phyloP scores from a whole-genome alignment of 2,329 filamentous ascomycete genomes.

The Exophiala sideris region DNA sequence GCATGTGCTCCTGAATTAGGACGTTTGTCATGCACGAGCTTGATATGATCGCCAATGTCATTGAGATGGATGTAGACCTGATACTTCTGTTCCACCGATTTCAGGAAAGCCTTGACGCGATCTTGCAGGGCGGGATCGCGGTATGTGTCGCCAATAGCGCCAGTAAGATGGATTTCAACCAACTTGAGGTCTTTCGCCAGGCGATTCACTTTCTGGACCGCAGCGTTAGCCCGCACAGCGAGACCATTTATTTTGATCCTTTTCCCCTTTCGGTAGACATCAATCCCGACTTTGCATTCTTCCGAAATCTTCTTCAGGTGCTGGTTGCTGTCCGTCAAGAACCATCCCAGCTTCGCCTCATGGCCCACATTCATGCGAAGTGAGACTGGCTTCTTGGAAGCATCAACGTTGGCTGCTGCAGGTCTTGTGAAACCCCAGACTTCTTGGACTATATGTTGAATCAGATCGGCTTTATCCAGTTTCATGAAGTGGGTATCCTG shows the following conservation, averaged over 20 bases:
- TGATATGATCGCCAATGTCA: conserved; percentile 1
- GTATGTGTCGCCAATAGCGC: not conserved
- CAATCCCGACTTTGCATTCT: conserved; percentile 12
- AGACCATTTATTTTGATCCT: conserved; percentile 8
- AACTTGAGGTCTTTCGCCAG: conserved; percentile 1
- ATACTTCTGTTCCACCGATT: conserved; percentile 15
- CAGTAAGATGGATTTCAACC: conserved; percentile 4
- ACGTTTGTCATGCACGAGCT: conserved; percentile 7
- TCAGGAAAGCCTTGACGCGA: conserved; percentile 8
- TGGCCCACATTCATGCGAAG: conserved; percentile 4
- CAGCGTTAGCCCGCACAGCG: conserved; percentile 1
- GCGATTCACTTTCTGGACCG: conserved; percentile 1
- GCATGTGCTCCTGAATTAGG: conserved; percentile 13
- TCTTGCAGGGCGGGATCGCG: conserved; percentile 5
- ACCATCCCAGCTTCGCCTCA: conserved; percentile 10
- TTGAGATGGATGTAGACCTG: conserved; percentile 10
- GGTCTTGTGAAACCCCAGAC: conserved; percentile 19
- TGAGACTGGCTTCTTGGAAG: not conserved
- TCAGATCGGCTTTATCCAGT: not conserved
- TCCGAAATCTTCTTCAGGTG: conserved; percentile 16
- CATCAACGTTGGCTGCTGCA: not conserved
- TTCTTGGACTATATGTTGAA: conserved; percentile 16
- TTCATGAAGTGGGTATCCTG: not conserved
- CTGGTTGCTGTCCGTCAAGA: conserved; percentile 10
- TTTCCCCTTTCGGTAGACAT: conserved; percentile 5